Conservation (phyloP, 192 early-diverging fungal genomes). For the Anaeromyces robustus region DNA sequence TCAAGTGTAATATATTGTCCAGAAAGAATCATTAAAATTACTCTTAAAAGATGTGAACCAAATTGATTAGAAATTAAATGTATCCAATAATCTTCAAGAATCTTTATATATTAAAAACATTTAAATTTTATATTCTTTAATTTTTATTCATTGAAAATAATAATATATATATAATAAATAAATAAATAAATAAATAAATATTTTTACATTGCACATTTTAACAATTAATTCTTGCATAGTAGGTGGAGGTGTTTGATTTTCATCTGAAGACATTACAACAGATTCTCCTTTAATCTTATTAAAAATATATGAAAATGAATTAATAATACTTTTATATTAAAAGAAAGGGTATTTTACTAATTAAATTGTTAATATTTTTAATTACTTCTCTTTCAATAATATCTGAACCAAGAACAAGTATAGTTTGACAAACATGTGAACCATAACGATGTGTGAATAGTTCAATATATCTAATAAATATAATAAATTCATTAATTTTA, state of each 20-base stretch:
- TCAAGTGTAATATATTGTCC: conserved; percentile 36
- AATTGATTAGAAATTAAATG: conserved; percentile 50
- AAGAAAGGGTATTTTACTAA: not conserved
- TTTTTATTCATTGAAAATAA: too few relatives aligned
- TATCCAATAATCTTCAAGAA: conserved; percentile 3
- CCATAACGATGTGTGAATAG: conserved; percentile 72
- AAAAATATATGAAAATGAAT: conserved; percentile 6
- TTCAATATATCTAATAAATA: conserved; percentile 17
- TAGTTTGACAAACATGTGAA: conserved; percentile 73
- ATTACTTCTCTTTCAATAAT: conserved; percentile 59
- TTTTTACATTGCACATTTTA: conserved; percentile 30
- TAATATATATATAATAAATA: too few relatives aligned
- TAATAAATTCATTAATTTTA: too few relatives aligned
- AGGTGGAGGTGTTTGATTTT: conserved; percentile 31
- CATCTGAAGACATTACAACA: conserved; percentile 7
- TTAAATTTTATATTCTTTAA: not conserved
- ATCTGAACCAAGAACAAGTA: conserved; percentile 52
- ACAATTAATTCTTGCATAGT: conserved; percentile 49
- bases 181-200: too few relatives aligned
- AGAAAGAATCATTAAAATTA: conserved; percentile 48
- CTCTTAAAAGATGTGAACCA: conserved; percentile 60
- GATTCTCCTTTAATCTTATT: conserved; percentile 8
- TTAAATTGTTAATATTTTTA: not conserved
- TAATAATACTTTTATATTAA: conserved; percentile 13
- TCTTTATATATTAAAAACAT: conserved; percentile 10